These are phyloP conservation scores for Sclerotinia spermophila DNA, from an alignment of 2,329 filamentous ascomycete genomes.

Conservation along the genomic window DNA sequence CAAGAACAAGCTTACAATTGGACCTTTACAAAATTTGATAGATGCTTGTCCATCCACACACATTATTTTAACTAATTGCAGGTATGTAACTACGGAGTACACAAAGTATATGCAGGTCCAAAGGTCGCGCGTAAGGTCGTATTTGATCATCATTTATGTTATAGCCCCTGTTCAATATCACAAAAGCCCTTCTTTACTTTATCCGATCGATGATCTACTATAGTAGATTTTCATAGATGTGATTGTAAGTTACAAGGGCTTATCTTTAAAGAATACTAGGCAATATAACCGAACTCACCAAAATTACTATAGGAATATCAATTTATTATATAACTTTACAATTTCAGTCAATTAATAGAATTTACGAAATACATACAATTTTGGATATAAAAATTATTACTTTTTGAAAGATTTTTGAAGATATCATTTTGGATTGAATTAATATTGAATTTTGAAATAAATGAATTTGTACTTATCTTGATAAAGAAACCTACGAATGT, in stretches of 20 bases:
- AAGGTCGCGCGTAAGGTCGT: not conserved
- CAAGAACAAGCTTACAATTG: not conserved
- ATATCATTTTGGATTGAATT: too few species aligned
- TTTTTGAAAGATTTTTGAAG: too few species aligned
- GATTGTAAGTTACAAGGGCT: too few species aligned
- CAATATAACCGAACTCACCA: too few species aligned
- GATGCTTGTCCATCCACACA: not conserved
- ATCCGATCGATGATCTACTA: not conserved
- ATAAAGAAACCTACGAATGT: too few species aligned
- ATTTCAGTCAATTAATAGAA: not conserved
- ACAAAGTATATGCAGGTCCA: constrained; percentile 10
- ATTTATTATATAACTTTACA: too few species aligned
- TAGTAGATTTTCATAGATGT: not conserved
- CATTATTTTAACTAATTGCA: not conserved
- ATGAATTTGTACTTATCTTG: too few species aligned
- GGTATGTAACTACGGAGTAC: not conserved
- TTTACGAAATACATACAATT: too few species aligned
- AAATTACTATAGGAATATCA: too few species aligned
- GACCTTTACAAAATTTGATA: not conserved
- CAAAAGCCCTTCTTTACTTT: not conserved
- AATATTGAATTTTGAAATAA: too few species aligned
- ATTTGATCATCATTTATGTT: not conserved
- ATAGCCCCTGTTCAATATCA: not conserved
- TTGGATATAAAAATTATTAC: too few species aligned
- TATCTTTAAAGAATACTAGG: too few species aligned